Conservation (phyloP, 1,284 basidiomycete genomes). For the Coriolopsis trogii region DNA sequence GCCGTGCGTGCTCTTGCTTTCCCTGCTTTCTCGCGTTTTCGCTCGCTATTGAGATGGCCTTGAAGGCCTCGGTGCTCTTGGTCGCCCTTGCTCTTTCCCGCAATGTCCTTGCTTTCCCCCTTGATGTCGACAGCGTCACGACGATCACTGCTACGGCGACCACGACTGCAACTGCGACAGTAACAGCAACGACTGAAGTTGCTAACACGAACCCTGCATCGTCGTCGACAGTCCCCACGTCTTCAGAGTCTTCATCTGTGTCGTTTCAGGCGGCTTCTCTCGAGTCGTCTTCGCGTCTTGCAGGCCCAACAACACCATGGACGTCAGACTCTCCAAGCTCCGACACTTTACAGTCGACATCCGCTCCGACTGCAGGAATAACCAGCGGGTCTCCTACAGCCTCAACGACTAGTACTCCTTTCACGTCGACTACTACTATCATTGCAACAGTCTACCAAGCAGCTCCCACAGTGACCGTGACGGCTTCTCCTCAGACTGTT, state of each 20-base stretch:
- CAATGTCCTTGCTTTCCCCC: conserved; percentile 19
- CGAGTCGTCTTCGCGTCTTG: too few species aligned
- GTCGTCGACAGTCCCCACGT: too few species aligned
- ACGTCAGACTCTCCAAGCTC: too few species aligned
- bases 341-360: too few species aligned
- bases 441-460: conserved; percentile 30
- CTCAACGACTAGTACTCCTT: not conserved
- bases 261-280: too few species aligned
- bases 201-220: too few species aligned
- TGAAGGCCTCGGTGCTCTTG: conserved; percentile 24
- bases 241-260: too few species aligned
- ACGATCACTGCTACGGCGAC: not conserved
- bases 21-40: conserved; percentile 2
- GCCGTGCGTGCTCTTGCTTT: not conserved
- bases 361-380: not conserved
- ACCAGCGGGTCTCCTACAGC: conserved; percentile 6
- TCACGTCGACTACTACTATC: conserved; percentile 5
- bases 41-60: conserved; percentile 27
- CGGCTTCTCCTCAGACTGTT: conserved; percentile 36
- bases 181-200: too few species aligned
- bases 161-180: too few species aligned
- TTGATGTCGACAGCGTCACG: conserved; percentile 12
- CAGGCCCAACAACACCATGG: too few species aligned
- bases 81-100: conserved; percentile 16
- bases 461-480: conserved; percentile 38